These are phyloP conservation scores for Phytophthora megakarya DNA, from an alignment of 352 stramenopile species.

Conservation along the genomic window DNA sequence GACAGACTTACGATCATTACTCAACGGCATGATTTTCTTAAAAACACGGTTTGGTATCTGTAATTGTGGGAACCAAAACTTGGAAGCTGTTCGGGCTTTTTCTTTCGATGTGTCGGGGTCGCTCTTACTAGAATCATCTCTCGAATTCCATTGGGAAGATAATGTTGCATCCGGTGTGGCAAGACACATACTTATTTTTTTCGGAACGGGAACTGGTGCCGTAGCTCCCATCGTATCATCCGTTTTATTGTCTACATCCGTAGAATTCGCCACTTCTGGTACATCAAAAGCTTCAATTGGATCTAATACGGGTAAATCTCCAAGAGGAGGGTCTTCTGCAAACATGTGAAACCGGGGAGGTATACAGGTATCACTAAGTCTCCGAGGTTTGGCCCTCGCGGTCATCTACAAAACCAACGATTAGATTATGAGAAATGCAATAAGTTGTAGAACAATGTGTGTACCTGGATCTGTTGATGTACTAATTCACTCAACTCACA, in stretches of 20 bases:
- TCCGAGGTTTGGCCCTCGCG: neutral
- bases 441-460: too few species aligned
- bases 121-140: neutral
- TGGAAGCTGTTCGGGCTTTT: neutral
- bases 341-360: conserved; percentile 1
- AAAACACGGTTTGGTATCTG: neutral
- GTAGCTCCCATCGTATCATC: neutral
- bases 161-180: conserved; percentile 12
- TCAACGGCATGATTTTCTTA: conserved; percentile 5
- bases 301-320: neutral
- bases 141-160: conserved; percentile 3
- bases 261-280: neutral
- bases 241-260: neutral
- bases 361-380: conserved; percentile 2
- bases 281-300: neutral
- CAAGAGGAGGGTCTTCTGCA: neutral
- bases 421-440: too few species aligned
- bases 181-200: conserved; percentile 17
- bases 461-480: conserved; percentile 10
- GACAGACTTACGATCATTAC: neutral
- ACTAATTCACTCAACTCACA: conserved; percentile 12
- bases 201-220: neutral
- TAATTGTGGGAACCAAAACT: conserved; percentile 4
- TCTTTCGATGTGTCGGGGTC: neutral
- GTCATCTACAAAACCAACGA: neutral